Percentiles rank a stretch among this genome's conserved stretches.
phyloP scores from a whole-genome alignment of 1,139 yeast genomes.

The Zhuliangozyma parablackwelliae region DNA sequence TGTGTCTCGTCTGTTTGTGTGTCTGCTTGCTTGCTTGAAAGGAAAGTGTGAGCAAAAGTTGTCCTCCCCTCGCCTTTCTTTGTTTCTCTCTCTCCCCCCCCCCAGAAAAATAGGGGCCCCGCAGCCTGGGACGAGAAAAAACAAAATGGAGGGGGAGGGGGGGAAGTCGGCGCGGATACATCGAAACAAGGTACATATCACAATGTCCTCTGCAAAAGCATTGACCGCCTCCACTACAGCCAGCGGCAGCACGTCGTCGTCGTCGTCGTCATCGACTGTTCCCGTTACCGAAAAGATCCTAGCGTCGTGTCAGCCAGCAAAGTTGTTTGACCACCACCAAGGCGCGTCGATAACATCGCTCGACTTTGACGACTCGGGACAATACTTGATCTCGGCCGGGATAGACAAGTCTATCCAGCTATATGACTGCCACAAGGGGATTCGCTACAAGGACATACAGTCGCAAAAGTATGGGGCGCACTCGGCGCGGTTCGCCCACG shows the following conservation, averaged over 20 bases:
- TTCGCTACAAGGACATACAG: conserved; percentile 59
- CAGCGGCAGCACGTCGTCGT: not conserved
- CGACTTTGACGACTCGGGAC: conserved; percentile 84
- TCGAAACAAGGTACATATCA: no score
- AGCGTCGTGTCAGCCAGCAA: conserved; percentile 50
- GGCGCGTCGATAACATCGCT: conserved; percentile 68
- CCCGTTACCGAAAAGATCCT: conserved; percentile 42
- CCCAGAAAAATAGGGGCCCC: no score
- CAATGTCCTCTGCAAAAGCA: no score
- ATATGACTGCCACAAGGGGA: conserved; percentile 73
- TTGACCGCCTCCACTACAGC: no score
- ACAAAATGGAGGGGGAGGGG: no score
- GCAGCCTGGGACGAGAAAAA: no score
- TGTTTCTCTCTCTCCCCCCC: no score
- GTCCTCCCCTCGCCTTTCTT: no score
- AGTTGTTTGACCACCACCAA: conserved; percentile 55
- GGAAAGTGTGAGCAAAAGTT: not conserved
- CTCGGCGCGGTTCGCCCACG: conserved; percentile 79
- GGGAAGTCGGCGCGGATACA: not conserved
- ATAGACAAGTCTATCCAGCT: conserved; percentile 81
- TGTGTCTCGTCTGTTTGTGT: not conserved
- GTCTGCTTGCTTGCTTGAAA: not conserved
- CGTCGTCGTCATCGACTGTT: conserved; percentile 13
- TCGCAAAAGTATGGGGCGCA: conserved; percentile 93
- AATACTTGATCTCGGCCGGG: conserved; percentile 70